Evolutionary conservation across 495 filamentous ascomycete species (phyloP), one percentile per base, ranked within the genome.

Genomic region (Penicillium riverlandense): DNA sequence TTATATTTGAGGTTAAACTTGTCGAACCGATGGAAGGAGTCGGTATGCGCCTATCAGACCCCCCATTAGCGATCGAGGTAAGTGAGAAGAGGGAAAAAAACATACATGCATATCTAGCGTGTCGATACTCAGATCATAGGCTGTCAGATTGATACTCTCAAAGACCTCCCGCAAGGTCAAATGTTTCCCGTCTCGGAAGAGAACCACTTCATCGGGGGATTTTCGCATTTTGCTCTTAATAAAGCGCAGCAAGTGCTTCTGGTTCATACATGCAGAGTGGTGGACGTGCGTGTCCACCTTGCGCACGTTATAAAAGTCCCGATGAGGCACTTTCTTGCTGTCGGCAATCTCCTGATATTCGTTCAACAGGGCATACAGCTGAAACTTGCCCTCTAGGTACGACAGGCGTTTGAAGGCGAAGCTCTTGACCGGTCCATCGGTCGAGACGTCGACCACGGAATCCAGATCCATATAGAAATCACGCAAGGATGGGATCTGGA

Each of bases 191-290:
- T 98, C 94, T 53, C 92, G 78, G 61, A 82, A 95, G 42, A 97
- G 76, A 12, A 98, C 92, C 30, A 90, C 82, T 69, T 98, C 92
- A 58, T 96, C 85, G 4, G 88, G 90, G 6, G 74, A 91, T 59
- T 94, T 97, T 75, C 96, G 95, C 86, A 98, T 95, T 66, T 96
- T 97, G 70, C 88, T 95, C 65, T 98, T 98, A 67, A 98, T 98
- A 65, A 97, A 98, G 33, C 92, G 86, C 47, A 98, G 74, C 35
- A 98, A 70, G 74, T 98, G 92, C 58, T 98, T 98, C 69, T 97
- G 92, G 62, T 97, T 98, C 92, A 98, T 98, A 62, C 94, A 97
- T 33, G 92, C 94, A 6, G 92, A 98, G 62, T 98, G 92, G 62
- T 98, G 92, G 47, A 98, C 92, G 74, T 98, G 92, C 11, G 92